phyloP scores from a whole-genome alignment of 441 rosid species.

The Arabidopsis hybrid region DNA sequence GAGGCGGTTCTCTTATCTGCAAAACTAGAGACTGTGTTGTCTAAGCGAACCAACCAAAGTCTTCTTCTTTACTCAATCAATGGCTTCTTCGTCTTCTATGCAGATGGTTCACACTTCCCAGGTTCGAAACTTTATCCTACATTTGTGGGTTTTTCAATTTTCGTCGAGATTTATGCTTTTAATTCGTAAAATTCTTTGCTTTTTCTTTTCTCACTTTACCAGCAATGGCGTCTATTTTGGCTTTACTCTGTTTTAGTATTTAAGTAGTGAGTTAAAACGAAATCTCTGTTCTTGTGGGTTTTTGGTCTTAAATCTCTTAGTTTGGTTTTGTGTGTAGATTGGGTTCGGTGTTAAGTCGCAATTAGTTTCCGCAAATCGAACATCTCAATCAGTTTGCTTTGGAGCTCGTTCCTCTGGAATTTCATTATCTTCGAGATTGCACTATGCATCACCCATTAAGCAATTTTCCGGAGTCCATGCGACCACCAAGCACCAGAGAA shows the following conservation, averaged over 20 bases:
- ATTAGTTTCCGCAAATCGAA: conserved; percentile 28
- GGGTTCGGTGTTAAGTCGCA: conserved; percentile 41
- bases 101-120: conserved; percentile 56
- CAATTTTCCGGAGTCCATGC: conserved; percentile 49
- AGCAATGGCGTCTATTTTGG: neutral
- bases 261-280: neutral
- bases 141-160: neutral
- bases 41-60: conserved; percentile 13
- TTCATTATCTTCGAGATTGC: conserved; percentile 55
- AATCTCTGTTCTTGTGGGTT: neutral
- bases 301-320: neutral
- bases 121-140: conserved; percentile 45
- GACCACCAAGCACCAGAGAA: conserved; percentile 49
- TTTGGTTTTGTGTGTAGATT: conserved; percentile 31
- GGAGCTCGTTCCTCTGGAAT: conserved; percentile 43
- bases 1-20: conserved; percentile 39
- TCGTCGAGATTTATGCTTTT: conserved; percentile 1
- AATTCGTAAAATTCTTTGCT: neutral
- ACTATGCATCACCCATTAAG: conserved; percentile 53
- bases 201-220: neutral
- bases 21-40: conserved; percentile 33
- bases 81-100: conserved; percentile 62
- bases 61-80: conserved; percentile 28
- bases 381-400: conserved; percentile 41
- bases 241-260: neutral